A percentile compares a stretch with the other conserved stretches of the same genome.
Conservation (phyloP, 495 filamentous ascomycete species). For the Neurospora discreta region DNA sequence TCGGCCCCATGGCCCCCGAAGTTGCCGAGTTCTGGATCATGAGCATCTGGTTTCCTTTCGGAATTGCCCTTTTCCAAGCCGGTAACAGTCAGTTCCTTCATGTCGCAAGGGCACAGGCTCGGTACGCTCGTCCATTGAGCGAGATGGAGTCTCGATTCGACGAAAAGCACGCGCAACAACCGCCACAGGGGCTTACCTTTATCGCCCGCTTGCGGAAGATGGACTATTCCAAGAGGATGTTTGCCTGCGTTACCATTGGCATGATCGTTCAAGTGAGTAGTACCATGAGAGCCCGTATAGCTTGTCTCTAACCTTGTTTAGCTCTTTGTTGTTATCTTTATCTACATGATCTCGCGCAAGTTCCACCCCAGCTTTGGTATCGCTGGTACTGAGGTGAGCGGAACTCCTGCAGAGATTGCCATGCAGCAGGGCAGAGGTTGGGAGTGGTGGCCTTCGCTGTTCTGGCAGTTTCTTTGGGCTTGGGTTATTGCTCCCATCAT, state of each 20-base stretch:
- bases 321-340: slow-evolving; percentile 47
- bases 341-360: slow-evolving; percentile 55
- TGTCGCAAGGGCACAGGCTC: slow-evolving; percentile 43
- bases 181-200: background rate
- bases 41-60: slow-evolving; percentile 58
- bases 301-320: slow-evolving; percentile 13
- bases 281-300: background rate
- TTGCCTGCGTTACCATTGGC: slow-evolving; percentile 38
- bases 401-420: slow-evolving; percentile 37
- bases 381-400: slow-evolving; percentile 31
- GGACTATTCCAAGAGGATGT: slow-evolving; percentile 35
- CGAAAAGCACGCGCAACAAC: slow-evolving; percentile 11
- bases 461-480: slow-evolving; percentile 56
- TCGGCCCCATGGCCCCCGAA: slow-evolving; percentile 45
- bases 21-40: slow-evolving; percentile 58
- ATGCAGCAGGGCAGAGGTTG: slow-evolving; percentile 38
- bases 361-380: slow-evolving; percentile 42
- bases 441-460: slow-evolving; percentile 58
- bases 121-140: slow-evolving; percentile 21
- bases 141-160: slow-evolving; percentile 13
- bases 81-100: slow-evolving; percentile 56
- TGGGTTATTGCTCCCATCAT: slow-evolving; percentile 40
- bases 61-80: slow-evolving; percentile 62
- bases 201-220: slow-evolving; percentile 17
- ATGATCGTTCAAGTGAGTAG: slow-evolving; percentile 39